These are phyloP conservation scores for Nymphaea thermarum DNA, from an alignment of 164 flowering plant species.

Conservation along the genomic window DNA sequence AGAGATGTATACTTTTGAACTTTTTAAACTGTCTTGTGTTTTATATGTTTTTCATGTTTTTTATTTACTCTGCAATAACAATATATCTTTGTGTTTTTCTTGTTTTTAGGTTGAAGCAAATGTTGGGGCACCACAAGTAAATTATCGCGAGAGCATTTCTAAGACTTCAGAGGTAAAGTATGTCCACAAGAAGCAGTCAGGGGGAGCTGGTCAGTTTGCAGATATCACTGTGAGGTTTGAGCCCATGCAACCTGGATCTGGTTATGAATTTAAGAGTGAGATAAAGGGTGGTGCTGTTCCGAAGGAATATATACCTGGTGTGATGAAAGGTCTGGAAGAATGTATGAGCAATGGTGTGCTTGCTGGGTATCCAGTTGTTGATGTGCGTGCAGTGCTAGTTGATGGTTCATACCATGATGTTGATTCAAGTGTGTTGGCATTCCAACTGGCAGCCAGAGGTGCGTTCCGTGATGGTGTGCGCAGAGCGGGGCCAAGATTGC, in stretches of 20 bases:
- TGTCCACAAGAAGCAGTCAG: conserved; percentile 95
- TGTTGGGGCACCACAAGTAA: conserved; percentile 98
- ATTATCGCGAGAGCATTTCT: conserved; percentile 94
- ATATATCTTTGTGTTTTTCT: no score
- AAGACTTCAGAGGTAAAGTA: conserved; percentile 66
- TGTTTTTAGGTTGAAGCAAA: conserved; percentile 77
- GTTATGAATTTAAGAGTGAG: conserved; percentile 91
- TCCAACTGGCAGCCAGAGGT: conserved; percentile 91
- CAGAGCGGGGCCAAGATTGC: conserved; percentile 72
- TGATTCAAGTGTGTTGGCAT: conserved; percentile 94
- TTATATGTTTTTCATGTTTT: no score
- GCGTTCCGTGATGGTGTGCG: conserved; percentile 85
- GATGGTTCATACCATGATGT: conserved; percentile 98
- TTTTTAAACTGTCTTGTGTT: no score
- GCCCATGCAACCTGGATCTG: conserved; percentile 72
- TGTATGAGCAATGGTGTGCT: conserved; percentile 86
- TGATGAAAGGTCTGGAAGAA: conserved; percentile 90
- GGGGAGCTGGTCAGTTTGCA: conserved; percentile 96
- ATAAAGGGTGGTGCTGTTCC: conserved; percentile 98
- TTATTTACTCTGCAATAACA: no score
- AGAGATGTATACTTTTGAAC: no score
- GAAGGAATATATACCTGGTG: conserved; percentile 90
- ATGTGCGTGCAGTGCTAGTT: conserved; percentile 68
- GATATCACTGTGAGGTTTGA: conserved; percentile 62
- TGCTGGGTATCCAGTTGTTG: conserved; percentile 93